Base-by-base conservation (phyloP, 495 filamentous ascomycete genomes). In the Xylaria palmicola region DNA sequence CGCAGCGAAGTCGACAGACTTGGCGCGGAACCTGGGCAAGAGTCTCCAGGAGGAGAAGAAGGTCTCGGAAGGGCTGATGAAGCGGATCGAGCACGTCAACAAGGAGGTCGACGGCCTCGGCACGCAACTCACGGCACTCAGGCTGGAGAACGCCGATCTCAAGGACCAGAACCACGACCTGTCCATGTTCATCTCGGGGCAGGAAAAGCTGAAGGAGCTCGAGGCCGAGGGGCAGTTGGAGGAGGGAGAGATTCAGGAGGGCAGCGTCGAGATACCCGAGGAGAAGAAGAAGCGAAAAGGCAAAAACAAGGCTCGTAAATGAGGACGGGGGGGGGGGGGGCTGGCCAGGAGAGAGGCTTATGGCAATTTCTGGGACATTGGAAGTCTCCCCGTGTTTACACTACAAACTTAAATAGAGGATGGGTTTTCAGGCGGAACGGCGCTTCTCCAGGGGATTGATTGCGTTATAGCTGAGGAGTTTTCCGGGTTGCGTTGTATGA, bases 141-240 rank as follows among this genome's bases (percentile, higher is more conserved):
- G 83, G 68, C 68, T 67, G 36, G 77, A 87, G 68, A 85, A 85
- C 52, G 77, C 68, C 64, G 84, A 88, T 70, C 68, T 96, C 36
- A 83, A 85, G 59, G 93, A 97, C 73, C 86, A 89, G 79, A 93
- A 96, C 70, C 79, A 90, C n/a, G 94, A 98, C 74, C 68, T 98
- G 68, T 86, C 82, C 26, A 95, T 97, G 77, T 95, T 92, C 68
- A 92, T 98, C 49, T 88, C 85, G 45, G 88, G 90, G 3, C 83
- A 88, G 68, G 86, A 94, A 77, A 92, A 91, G 69, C 73, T 98
- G 65, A 85, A 86, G 77, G 85, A 89, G 72, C 73, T 87, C 72
- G 80, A 82, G 66, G 64, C 79, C 63, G 84, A 82, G 53, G 87
- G 87, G 19, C 82, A 85, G 74, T 73, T 88, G 15, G 78, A 80